Percentiles rank a stretch among this genome's conserved stretches.
Conservation (phyloP, 2,329 filamentous ascomycete species). For the Elsinoe australis region DNA sequence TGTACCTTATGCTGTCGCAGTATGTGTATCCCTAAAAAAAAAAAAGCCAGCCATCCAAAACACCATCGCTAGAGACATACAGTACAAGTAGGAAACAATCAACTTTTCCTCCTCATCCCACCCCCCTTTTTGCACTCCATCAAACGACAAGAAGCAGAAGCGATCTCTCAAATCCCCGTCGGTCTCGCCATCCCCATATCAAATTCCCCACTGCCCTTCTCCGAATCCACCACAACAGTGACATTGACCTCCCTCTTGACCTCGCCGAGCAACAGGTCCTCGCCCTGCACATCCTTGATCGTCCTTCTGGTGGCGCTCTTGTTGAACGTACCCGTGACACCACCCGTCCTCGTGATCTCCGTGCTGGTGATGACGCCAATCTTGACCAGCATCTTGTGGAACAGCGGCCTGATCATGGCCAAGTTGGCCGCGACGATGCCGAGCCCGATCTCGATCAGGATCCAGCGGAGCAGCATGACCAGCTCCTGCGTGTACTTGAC, state of each 20-base stretch:
- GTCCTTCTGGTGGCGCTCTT: slow-evolving; percentile 1
- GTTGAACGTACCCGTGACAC: background rate
- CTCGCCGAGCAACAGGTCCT: slow-evolving; percentile 7
- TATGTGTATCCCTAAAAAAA: too few species aligned
- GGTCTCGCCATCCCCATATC: background rate
- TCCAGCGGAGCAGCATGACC: slow-evolving; percentile 26
- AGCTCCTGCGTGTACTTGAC: slow-evolving; percentile 25
- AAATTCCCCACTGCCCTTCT: slow-evolving; percentile 4
- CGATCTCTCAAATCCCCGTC: background rate
- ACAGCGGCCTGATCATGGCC: slow-evolving; percentile 31
- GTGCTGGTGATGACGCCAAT: background rate
- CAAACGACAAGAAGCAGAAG: too few species aligned
- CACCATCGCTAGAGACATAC: too few species aligned
- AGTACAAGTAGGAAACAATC: too few species aligned
- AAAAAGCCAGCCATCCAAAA: too few species aligned
- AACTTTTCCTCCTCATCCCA: too few species aligned
- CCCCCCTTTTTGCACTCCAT: too few species aligned
- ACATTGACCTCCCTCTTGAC: slow-evolving; percentile 12
- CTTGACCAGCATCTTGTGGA: slow-evolving; percentile 19
- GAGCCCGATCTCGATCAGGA: slow-evolving; percentile 30
- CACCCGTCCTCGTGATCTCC: background rate
- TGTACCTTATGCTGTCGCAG: too few species aligned
- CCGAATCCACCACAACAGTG: background rate
- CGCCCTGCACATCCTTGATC: background rate
- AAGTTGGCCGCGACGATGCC: slow-evolving; percentile 31